phyloP scores from a whole-genome alignment of 345 rosid species.

The Ceriops decandra region DNA sequence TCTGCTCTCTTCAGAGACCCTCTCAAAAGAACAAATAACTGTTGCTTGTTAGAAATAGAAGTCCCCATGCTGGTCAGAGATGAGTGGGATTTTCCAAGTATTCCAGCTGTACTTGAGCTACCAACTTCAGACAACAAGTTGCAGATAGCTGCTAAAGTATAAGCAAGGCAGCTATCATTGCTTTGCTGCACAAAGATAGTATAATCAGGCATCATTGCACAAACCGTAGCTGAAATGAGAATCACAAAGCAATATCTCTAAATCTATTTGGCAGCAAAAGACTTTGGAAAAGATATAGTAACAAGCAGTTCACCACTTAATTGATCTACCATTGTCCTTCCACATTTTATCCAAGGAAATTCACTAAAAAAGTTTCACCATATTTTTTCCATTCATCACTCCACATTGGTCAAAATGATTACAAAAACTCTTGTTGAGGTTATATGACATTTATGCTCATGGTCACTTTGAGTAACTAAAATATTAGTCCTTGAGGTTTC shows the following conservation, averaged over 20 bases:
- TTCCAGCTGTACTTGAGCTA: constrained; percentile 57
- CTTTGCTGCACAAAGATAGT: constrained; percentile 60
- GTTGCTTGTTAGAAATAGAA: constrained; percentile 81
- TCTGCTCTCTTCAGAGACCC: constrained; percentile 87
- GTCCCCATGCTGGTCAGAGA: constrained; percentile 54
- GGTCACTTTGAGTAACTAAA: no score
- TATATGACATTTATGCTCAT: no score
- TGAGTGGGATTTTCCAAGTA: constrained; percentile 78
- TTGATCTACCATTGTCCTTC: no score
- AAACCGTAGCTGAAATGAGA: constrained; percentile 1
- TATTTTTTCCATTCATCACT: no score
- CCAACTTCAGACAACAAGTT: constrained; percentile 84
- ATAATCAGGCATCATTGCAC: constrained; percentile 6
- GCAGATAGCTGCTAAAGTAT: constrained; percentile 86
- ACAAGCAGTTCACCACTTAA: no score
- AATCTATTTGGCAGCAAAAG: neutral
- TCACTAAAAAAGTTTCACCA: no score
- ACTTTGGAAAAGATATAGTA: no score
- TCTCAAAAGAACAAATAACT: constrained; percentile 73
- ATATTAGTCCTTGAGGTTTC: no score
- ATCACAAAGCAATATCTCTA: neutral
- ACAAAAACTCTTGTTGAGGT: no score
- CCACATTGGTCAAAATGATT: no score
- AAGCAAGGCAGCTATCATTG: constrained; percentile 93
- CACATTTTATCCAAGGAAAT: no score